These are phyloP conservation scores for Agaricus blazei DNA, from an alignment of 768 basidiomycete species.

Conservation along the genomic window DNA sequence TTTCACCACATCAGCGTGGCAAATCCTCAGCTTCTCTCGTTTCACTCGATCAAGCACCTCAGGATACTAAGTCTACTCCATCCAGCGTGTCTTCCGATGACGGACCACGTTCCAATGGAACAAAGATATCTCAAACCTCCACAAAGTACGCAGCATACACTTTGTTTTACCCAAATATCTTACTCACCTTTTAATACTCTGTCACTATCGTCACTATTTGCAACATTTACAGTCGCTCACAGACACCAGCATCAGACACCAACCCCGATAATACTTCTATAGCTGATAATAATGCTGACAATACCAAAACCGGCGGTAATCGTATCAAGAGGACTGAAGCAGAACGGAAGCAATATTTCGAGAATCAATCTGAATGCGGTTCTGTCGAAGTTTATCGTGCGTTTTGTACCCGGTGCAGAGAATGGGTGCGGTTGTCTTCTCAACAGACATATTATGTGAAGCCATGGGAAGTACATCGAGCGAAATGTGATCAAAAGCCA, in stretches of 20 bases:
- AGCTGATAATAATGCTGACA: conserved; percentile 38
- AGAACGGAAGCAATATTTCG: conserved; percentile 61
- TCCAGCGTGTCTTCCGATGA: not conserved
- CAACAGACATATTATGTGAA: conserved; percentile 51
- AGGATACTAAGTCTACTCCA: not conserved
- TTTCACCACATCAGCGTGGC: not conserved
- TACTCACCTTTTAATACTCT: no score
- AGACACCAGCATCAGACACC: conserved; percentile 1
- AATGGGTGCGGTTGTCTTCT: conserved; percentile 52
- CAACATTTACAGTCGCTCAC: not conserved
- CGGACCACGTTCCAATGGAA: not conserved
- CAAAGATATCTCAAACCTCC: not conserved
- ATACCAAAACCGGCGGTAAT: conserved; percentile 23
- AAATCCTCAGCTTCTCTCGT: conserved; percentile 2
- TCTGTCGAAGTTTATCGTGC: conserved; percentile 52
- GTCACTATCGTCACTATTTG: no score
- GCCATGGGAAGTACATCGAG: conserved; percentile 58
- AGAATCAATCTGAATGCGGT: conserved; percentile 54
- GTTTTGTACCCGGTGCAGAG: conserved; percentile 54
- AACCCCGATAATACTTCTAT: conserved; percentile 45
- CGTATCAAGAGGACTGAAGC: conserved; percentile 51
- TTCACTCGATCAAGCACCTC: not conserved
- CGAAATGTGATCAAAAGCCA: conserved; percentile 42
- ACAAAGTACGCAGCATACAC: not conserved
- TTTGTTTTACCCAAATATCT: not conserved